Base-by-base conservation (phyloP, 441 rosid genomes). In the Bocquillonia castaneifolia region DNA sequence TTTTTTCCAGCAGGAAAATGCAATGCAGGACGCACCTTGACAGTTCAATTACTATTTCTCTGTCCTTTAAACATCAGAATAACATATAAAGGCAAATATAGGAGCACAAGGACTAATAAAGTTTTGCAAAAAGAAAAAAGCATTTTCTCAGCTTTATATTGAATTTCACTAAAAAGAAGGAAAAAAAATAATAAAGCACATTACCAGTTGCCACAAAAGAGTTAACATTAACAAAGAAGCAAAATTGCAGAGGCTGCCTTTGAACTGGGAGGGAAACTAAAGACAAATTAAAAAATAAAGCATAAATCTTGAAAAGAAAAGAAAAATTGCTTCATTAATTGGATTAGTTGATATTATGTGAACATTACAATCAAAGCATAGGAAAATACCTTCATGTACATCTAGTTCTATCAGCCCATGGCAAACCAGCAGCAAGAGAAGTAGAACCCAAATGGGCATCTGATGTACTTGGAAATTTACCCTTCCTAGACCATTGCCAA, bases 401-500 rank as follows among this genome's bases (percentile, higher is more conserved):
- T 40, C 75, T 84, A 70, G 75, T 75, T 78, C 68, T 77, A 34
- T 76, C 83, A 68, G 74, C 74, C 72, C 82, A 77, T 50, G 91
- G 76, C 40, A 82, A 76, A 7, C 80, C 81, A 51, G 65, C 39
- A 63, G 70, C 25, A 67, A 62, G 45, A 72, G 86, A 68, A 59
- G 76, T 56, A 64, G 77, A 63, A 53, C 73, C 79, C 80, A 78
- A 28, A 29, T 74, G 79, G n/a, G 84, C 68, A 28, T 81, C 88
- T 32, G 84, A 77, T 45, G 83, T 65, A 74, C 67, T 47, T n/a
- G 81, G 75, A 34, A 77, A 42, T 26, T 65, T 83, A 73, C 69
- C 78, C 67, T 82, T 82, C 72, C 69, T 83, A 29, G 86, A 79
- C 92, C 92, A 89, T 53, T 85, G 88, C 91, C 86, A 87, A 72